These are phyloP conservation scores for Guillardia theta DNA, from an alignment of 78 protist genomes.

Conservation along the genomic window DNA sequence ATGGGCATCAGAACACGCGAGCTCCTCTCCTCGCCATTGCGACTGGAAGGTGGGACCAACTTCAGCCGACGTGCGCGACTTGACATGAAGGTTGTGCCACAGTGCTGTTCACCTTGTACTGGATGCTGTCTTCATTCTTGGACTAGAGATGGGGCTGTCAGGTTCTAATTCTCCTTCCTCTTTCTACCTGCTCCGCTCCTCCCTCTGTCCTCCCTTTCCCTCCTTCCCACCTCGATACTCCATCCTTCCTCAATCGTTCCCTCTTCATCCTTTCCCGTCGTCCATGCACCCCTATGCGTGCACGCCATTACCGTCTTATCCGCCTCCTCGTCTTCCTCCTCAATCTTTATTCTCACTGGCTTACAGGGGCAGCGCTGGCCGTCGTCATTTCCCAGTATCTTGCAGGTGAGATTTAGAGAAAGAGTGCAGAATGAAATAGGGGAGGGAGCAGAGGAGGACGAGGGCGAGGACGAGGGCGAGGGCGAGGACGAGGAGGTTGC, in stretches of 20 bases:
- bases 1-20: not conserved
- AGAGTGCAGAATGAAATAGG: no score
- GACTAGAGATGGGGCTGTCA: no score
- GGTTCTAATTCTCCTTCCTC: no score
- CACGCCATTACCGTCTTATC: not conserved
- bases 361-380: not conserved
- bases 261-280: not conserved
- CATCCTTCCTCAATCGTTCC: not conserved
- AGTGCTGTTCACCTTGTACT: not conserved
- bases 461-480: no score
- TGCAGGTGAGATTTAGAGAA: no score
- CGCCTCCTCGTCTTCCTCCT: not conserved
- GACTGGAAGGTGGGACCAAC: not conserved
- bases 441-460: no score
- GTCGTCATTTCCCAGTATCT: not conserved
- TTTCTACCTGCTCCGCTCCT: not conserved
- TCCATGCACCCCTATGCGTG: not conserved
- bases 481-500: no score
- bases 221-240: not conserved
- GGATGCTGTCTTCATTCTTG: not conserved
- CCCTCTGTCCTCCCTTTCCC: not conserved
- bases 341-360: not conserved
- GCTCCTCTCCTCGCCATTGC: not conserved
- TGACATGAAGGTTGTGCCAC: no score
- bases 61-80: no score